Conservation (phyloP, 2,329 filamentous ascomycete species). For the Fusarium sp. region DNA sequence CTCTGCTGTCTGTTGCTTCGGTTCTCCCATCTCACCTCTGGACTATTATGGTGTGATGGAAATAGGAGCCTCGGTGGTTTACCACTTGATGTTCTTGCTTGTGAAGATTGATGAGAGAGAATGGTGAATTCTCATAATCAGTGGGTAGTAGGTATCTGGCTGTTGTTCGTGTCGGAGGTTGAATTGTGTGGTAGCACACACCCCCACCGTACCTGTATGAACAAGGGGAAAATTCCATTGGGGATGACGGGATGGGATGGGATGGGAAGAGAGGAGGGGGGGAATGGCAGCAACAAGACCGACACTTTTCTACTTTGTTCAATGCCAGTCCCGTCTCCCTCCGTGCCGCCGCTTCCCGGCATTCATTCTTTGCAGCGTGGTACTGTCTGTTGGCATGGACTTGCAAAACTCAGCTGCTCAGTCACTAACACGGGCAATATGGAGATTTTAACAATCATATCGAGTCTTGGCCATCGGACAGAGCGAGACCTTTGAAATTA, state of each 20-base stretch:
- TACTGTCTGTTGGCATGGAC: too few relatives aligned
- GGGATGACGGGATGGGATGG: constrained; percentile 41
- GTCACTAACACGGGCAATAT: constrained; percentile 10
- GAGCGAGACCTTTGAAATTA: constrained; percentile 7
- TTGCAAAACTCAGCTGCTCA: background rate
- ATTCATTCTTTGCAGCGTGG: background rate
- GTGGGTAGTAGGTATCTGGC: too few relatives aligned
- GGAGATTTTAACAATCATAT: constrained; percentile 8
- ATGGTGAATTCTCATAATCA: constrained; percentile 11
- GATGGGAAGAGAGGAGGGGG: constrained; percentile 25
- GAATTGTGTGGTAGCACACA: constrained; percentile 28
- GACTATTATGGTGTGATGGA: constrained; percentile 1
- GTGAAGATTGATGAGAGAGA: constrained; percentile 38
- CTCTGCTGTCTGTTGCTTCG: background rate
- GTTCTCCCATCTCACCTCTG: background rate
- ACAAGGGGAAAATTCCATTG: constrained; percentile 41
- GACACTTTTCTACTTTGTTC: constrained; percentile 22
- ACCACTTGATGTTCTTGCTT: constrained; percentile 17
- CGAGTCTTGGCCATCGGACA: background rate
- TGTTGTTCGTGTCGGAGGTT: constrained; percentile 22
- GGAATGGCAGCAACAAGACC: constrained; percentile 5
- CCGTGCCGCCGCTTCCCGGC: constrained; percentile 31
- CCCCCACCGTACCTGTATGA: constrained; percentile 32
- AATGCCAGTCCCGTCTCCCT: constrained; percentile 23
- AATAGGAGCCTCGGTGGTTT: constrained; percentile 18